Percentiles rank a stretch among this genome's conserved stretches.
Evolutionary conservation across 257 asterid genomes (phyloP).

Genomic region (Knoxia roxburghii): DNA sequence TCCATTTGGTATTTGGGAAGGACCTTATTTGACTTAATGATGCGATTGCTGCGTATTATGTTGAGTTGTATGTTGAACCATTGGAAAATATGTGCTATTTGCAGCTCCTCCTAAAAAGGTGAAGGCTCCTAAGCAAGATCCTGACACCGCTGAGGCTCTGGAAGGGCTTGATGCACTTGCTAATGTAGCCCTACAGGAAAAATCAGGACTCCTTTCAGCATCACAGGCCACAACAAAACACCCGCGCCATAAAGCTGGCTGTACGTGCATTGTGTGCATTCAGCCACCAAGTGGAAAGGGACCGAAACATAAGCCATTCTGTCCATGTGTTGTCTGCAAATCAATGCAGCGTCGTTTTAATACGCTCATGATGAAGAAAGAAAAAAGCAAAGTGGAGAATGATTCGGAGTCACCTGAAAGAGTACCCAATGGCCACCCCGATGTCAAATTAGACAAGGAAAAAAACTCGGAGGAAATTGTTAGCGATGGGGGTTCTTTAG

Average conservation of each 20-base stretch:
- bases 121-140: conserved; percentile 36
- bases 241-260: conserved; percentile 73
- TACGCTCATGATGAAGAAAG: conserved; percentile 59
- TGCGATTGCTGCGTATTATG: neutral
- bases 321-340: conserved; percentile 59
- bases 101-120: conserved; percentile 45
- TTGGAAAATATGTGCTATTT: conserved; percentile 13
- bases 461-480: conserved; percentile 17
- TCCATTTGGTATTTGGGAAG: neutral
- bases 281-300: conserved; percentile 81
- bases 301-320: conserved; percentile 55
- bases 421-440: conserved; percentile 10
- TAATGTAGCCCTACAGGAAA: conserved; percentile 55
- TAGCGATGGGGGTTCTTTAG: conserved; percentile 28
- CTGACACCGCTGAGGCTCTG: conserved; percentile 33
- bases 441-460: neutral
- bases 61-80: conserved; percentile 10
- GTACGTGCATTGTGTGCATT: conserved; percentile 77
- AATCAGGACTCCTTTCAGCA: conserved; percentile 35
- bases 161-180: conserved; percentile 76
- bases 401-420: conserved; percentile 38
- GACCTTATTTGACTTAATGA: neutral
- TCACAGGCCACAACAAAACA: conserved; percentile 54
- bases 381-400: conserved; percentile 44
- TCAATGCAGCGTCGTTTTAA: conserved; percentile 52